A percentile compares a stretch with the other conserved stretches of the same genome.
These are phyloP conservation scores for Epichloe sylvatica DNA, from an alignment of 2,329 filamentous ascomycete species.

Conservation along the genomic window DNA sequence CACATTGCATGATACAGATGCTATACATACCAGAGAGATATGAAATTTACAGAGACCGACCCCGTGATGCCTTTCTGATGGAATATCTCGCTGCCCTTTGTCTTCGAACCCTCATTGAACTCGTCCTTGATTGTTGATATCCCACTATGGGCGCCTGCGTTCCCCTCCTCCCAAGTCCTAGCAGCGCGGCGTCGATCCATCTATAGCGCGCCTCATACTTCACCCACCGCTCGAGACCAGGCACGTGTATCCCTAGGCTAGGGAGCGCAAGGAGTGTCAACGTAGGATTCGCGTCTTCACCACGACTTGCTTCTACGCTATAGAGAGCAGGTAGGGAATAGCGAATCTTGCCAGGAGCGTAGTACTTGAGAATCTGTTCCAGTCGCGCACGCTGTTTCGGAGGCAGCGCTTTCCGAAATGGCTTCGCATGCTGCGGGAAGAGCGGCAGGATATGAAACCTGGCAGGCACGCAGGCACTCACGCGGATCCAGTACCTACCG, in stretches of 20 bases:
- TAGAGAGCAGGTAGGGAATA: constrained; percentile 44
- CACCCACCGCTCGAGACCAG: constrained; percentile 33
- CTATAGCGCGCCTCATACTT: constrained; percentile 36
- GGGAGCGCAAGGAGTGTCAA: constrained; percentile 38
- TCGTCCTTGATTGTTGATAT: neutral
- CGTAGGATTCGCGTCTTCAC: constrained; percentile 8
- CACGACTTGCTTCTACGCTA: constrained; percentile 19
- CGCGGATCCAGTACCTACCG: constrained; percentile 46
- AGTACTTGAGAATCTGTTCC: constrained; percentile 29
- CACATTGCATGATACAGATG: neutral
- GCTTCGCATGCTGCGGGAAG: constrained; percentile 27
- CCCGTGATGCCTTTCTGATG: neutral
- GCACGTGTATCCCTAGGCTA: constrained; percentile 34
- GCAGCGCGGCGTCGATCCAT: constrained; percentile 29
- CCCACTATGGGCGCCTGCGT: neutral
- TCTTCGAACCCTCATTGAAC: neutral
- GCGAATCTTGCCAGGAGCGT: constrained; percentile 41
- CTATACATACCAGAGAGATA: neutral
- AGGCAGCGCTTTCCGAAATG: constrained; percentile 32
- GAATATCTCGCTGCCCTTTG: neutral
- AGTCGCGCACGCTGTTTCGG: constrained; percentile 20
- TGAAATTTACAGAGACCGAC: neutral
- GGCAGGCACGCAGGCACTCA: constrained; percentile 29
- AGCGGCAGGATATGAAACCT: constrained; percentile 33
- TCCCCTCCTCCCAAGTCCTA: constrained; percentile 14